phyloP scores from a whole-genome alignment of 768 basidiomycete genomes.

The Auricularia auricula-judae region DNA sequence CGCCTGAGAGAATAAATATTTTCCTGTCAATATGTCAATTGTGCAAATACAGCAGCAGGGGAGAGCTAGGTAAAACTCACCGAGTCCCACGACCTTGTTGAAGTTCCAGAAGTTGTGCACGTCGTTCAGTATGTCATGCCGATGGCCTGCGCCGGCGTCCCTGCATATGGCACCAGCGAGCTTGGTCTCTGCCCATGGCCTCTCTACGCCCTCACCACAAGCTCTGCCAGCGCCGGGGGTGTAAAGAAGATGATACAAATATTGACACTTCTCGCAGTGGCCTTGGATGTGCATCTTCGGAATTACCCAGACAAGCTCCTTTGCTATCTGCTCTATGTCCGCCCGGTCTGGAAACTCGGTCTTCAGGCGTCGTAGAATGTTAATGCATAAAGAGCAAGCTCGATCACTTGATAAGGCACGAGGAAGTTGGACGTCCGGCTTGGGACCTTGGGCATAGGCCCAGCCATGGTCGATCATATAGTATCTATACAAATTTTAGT shows the following conservation, averaged over 20 bases:
- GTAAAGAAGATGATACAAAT: not conserved
- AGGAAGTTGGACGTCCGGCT: not conserved
- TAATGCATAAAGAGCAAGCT: not conserved
- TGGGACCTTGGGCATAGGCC: not conserved
- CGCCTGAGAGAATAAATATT: too few relatives aligned
- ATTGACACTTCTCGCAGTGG: not conserved
- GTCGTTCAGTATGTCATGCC: slow-evolving; percentile 10
- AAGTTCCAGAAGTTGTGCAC: slow-evolving; percentile 7
- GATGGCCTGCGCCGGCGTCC: slow-evolving; percentile 12
- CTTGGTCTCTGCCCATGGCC: slow-evolving; percentile 10
- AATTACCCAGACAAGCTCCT: not conserved
- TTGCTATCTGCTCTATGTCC: not conserved
- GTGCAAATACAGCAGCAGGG: too few relatives aligned
- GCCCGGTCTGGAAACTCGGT: not conserved
- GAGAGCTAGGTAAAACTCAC: not conserved
- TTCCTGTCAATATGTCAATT: too few relatives aligned
- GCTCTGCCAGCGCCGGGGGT: not conserved
- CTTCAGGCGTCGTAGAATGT: not conserved
- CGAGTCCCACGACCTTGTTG: slow-evolving; percentile 2
- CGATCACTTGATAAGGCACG: not conserved
- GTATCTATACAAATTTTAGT: not conserved
- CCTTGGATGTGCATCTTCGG: not conserved
- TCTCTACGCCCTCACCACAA: slow-evolving; percentile 21
- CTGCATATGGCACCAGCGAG: slow-evolving; percentile 10
- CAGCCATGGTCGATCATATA: not conserved